A percentile compares a stretch with the other conserved stretches of the same genome.
These are phyloP conservation scores for Mucor indicus DNA, from an alignment of 371 early-diverging fungal species.

Conservation along the genomic window DNA sequence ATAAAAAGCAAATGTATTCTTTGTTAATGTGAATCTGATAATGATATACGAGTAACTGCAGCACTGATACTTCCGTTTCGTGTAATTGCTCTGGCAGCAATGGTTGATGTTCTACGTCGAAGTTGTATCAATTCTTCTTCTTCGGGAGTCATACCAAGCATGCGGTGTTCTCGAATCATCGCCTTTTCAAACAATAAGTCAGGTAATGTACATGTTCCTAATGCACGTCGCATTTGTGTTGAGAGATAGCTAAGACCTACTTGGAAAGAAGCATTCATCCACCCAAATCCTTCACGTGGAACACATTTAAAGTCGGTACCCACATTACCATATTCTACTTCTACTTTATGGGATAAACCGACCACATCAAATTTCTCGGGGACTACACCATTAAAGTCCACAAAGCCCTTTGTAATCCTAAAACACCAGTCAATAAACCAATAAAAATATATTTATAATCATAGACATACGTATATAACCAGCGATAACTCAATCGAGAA, in stretches of 20 bases:
- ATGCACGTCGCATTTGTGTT: conserved; percentile 74
- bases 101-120: conserved; percentile 22
- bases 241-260: conserved; percentile 82
- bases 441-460: too few relatives aligned
- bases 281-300: conserved; percentile 95
- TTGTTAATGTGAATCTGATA: too few relatives aligned
- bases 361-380: conserved; percentile 97
- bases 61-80: conserved; percentile 24
- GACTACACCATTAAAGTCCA: conserved; percentile 96
- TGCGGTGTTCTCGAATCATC: conserved; percentile 30
- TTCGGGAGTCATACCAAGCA: conserved; percentile 23
- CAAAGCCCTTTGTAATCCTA: conserved; percentile 89
- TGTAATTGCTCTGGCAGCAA: conserved; percentile 17
- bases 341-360: conserved; percentile 82
- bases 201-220: conserved; percentile 83
- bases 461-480: conserved; percentile 81
- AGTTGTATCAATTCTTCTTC: conserved; percentile 14
- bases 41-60: conserved; percentile 24
- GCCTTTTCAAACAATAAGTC: conserved; percentile 61
- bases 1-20: too few relatives aligned
- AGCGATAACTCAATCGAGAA: conserved; percentile 85
- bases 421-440: too few relatives aligned
- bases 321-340: conserved; percentile 96
- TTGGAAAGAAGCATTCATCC: conserved; percentile 96
- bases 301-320: conserved; percentile 94